phyloP scores from a whole-genome alignment of 164 flowering plant genomes.

The Magnolia sinica region DNA sequence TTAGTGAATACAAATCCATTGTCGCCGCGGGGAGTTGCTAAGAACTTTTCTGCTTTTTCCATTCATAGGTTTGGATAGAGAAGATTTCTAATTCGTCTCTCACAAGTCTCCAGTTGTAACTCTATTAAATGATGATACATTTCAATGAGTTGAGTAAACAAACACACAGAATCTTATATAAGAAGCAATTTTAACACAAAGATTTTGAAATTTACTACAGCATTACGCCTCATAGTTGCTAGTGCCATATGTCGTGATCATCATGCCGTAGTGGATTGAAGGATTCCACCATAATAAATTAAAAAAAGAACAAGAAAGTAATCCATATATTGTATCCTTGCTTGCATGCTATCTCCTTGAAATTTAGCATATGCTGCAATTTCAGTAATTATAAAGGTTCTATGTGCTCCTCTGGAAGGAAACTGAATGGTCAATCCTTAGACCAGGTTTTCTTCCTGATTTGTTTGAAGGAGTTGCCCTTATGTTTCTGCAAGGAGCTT shows the following conservation, averaged over 20 bases:
- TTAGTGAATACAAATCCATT: neutral
- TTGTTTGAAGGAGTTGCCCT: neutral
- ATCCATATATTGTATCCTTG: neutral
- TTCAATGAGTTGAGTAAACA: neutral
- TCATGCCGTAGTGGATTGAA: neutral
- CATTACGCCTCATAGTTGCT: neutral
- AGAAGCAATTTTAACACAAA: neutral
- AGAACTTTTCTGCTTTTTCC: too few species aligned
- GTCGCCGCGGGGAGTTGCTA: neutral
- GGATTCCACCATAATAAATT: neutral
- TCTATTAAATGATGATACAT: neutral
- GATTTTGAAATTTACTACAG: neutral
- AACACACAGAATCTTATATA: neutral
- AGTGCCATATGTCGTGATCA: neutral
- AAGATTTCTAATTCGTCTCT: neutral
- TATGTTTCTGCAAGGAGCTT: neutral
- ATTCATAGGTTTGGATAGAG: neutral
- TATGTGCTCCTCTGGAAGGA: neutral
- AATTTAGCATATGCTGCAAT: neutral
- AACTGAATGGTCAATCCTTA: neutral
- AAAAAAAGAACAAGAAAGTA: too few species aligned
- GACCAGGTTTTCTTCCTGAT: neutral
- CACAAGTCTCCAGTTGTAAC: neutral
- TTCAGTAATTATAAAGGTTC: neutral
- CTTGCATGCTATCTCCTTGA: neutral